phyloP scores from a whole-genome alignment of 106 monocot species.

The Cymbidium sinense region DNA sequence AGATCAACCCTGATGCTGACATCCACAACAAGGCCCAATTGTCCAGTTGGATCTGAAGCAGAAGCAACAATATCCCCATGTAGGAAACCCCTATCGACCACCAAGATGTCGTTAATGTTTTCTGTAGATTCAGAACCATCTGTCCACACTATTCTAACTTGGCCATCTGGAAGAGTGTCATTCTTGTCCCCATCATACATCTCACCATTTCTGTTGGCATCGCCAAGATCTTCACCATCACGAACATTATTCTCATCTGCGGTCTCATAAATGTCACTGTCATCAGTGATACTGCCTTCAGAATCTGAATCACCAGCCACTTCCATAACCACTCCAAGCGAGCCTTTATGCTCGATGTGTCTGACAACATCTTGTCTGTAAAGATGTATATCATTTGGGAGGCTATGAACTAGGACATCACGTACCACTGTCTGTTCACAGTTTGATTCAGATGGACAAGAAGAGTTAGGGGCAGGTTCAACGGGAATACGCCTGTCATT shows the following conservation, averaged over 20 bases:
- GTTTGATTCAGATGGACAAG: conserved; percentile 12
- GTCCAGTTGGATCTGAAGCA: conserved; percentile 70
- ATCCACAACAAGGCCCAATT: conserved; percentile 83
- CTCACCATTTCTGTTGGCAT: conserved; percentile 12
- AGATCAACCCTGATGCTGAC: conserved; percentile 70
- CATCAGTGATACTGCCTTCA: conserved; percentile 46
- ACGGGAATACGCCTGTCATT: not conserved
- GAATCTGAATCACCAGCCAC: conserved; percentile 84
- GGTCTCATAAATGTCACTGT: conserved; percentile 47
- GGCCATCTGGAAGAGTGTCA: conserved; percentile 49
- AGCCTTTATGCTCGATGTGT: conserved; percentile 37
- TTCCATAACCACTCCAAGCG: conserved; percentile 75
- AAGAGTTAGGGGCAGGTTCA: conserved; percentile 7
- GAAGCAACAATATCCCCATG: conserved; percentile 85
- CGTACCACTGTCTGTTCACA: conserved; percentile 2
- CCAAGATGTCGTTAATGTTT: conserved; percentile 38
- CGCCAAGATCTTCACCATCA: conserved; percentile 12
- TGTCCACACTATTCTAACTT: conserved; percentile 66
- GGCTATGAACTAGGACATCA: conserved; percentile 14
- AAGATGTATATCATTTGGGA: conserved; percentile 27
- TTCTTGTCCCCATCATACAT: conserved; percentile 16
- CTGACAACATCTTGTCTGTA: conserved; percentile 86
- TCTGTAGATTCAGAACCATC: conserved; percentile 70
- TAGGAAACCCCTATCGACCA: conserved; percentile 69
- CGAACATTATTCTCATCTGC: conserved; percentile 12